Evolutionary conservation across 345 rosid genomes (phyloP).

Genomic region (Citropsis articulata): DNA sequence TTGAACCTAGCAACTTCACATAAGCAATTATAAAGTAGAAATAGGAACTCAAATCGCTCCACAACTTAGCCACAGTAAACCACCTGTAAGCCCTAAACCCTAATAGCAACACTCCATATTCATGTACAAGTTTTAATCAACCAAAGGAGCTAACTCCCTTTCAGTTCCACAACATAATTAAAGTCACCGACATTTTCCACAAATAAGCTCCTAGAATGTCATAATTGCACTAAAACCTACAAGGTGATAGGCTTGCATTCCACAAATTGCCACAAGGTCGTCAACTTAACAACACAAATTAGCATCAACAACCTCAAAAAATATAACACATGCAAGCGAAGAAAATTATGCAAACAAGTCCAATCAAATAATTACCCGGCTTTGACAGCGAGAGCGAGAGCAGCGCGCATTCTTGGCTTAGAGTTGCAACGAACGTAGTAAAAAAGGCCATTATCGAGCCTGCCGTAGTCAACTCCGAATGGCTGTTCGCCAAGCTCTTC

Average conservation of each 20-base stretch:
- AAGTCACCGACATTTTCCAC: neutral
- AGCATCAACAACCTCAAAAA: neutral
- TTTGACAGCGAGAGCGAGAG: slow-evolving; percentile 83
- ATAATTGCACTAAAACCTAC: neutral
- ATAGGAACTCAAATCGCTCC: neutral
- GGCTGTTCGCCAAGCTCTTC: slow-evolving; percentile 55
- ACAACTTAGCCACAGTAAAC: neutral
- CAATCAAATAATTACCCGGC: slow-evolving; percentile 40
- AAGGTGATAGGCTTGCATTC: neutral
- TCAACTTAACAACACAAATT: neutral
- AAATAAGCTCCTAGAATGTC: neutral
- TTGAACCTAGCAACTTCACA: neutral
- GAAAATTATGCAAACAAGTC: neutral
- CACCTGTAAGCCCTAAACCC: neutral
- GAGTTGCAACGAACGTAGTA: slow-evolving; percentile 86
- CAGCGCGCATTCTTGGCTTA: slow-evolving; percentile 88
- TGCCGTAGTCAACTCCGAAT: slow-evolving; percentile 71
- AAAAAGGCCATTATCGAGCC: slow-evolving; percentile 76
- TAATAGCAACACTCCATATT: neutral
- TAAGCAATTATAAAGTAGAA: neutral
- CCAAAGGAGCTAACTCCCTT: neutral
- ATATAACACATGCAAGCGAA: neutral
- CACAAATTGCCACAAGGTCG: neutral
- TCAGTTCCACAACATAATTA: neutral
- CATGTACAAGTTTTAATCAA: neutral